Evolutionary conservation across 305 asterid genomes (phyloP).

Genomic region (Solanum hybrid): DNA sequence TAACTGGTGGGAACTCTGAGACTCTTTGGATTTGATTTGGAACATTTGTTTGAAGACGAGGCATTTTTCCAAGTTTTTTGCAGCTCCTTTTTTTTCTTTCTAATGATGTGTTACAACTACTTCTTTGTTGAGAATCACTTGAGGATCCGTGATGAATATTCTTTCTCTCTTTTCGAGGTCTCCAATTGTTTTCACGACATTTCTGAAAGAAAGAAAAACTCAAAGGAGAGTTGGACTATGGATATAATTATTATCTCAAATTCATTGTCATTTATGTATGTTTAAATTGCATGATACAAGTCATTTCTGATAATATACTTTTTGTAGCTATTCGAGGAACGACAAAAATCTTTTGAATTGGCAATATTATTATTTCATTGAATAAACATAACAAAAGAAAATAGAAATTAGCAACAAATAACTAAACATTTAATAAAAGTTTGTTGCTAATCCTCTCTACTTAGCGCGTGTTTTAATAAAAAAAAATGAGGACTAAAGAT

Average conservation of each 20-base stretch:
- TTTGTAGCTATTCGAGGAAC: not conserved
- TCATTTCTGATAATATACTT: not conserved
- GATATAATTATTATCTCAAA: not conserved
- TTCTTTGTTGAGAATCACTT: not conserved
- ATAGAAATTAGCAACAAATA: not conserved
- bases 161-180: not conserved
- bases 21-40: not conserved
- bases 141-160: not conserved
- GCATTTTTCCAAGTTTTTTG: conserved; percentile 8
- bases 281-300: not conserved
- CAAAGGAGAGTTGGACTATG: not conserved
- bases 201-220: not conserved
- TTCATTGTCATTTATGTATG: not conserved
- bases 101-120: not conserved
- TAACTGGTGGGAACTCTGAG: not conserved
- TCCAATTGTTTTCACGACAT: conserved; percentile 16
- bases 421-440: not conserved
- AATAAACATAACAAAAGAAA: not conserved
- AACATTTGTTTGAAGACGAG: not conserved
- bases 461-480: not conserved
- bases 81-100: not conserved
- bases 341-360: too few relatives aligned
- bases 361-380: not conserved
- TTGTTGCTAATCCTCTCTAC: not conserved
- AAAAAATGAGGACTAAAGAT: not conserved